Base-by-base conservation (phyloP, 768 basidiomycete species). In the Asterophora parasitica region DNA sequence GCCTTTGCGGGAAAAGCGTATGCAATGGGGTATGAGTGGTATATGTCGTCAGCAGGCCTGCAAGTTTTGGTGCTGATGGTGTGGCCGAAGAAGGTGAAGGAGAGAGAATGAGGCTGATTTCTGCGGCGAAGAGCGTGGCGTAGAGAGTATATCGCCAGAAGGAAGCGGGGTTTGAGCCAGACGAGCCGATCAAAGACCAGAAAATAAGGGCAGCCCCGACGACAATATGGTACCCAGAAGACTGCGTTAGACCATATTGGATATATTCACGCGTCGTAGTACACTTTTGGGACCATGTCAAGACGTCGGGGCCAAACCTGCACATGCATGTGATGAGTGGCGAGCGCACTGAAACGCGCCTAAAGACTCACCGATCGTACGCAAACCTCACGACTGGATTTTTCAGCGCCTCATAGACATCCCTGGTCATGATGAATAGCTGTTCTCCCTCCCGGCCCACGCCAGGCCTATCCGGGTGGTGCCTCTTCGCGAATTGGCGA, bases 101-200 rank as follows among this genome's bases (percentile, higher is more conserved):
- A 0, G 78, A 71, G 43, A 92, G 70, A 37, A 88, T 70, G 47
- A 88, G 76, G 17, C 73, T 70, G 44, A 90, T 66, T 61, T 92
- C 89, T 10, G 75, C 72, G 4, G 76, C 74, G 39, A 83, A 74
- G 44, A 83, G 65, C 23, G 74, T 66, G n/a, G 76, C 65, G 57
- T 83, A 87, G n/a, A 88, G 67, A 44, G 84, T 65, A 62, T 85
- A 89, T 12, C 89, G 81, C 90, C 90, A 92, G 53, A 84, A 85
- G 48, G 81, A 74, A 20, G 83, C 71, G 5, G 79, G 70, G 54
- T 77, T 84, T 5, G 73, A 70, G 37, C 27, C 41, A 43, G 50
- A 51, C 8, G 72, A 74, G 5, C 84, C 79, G 39, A 86, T 70
- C 17, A 78, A 72, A 28, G 83, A 83, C 63, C 79, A 78, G 55